Evolutionary conservation across 2,329 filamentous ascomycete genomes (phyloP), one percentile per base, ranked within the genome.

Genomic region (Xylariales sp.): DNA sequence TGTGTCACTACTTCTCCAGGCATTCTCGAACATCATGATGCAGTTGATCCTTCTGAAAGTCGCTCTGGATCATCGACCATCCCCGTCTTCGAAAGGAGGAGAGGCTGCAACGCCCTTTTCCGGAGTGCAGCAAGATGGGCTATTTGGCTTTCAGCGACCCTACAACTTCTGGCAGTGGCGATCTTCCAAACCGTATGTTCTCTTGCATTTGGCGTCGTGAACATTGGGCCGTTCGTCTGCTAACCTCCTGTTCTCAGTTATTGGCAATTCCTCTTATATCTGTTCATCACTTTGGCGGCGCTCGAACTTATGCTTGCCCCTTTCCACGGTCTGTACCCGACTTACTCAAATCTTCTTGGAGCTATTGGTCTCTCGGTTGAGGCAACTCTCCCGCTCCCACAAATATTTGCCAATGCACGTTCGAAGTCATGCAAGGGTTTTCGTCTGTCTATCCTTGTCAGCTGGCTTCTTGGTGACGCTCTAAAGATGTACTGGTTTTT

Each of bases 401-500:
- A 94, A 61, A 81, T 93, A 20, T 55, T 87, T 33, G 67, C 84
- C 29, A 93, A 93, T 56, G 69, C 75, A 45, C 74, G 76, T 23
- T 72, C 77, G 5, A 70, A 74, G 42, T 88, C 85, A 2, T 88
- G 83, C 67, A 83, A 80, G 58, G 87, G 87, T 5, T 88, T 94
- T 62, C 75, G 87, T 13, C 55, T 88, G 10, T 88, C 82, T 6
- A 81, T 94, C 5, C 66, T 93, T 41, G 76, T 71, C 19, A 88
- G 82, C 58, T 94, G 87, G 87, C 67, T 94, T 37, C 65, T 83
- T 3, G 87, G 87, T 44, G 87, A 94, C 60, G 70, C 76, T 7
- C 88, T 93, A 81, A 94, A 94, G 72, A 85, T 91, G 74, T 85
- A 88, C 53, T 84, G 80, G 80, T 93, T 91, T 66, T 84, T 90